Conservation (phyloP, 768 basidiomycete genomes). For the Mycena sanguinolenta region DNA sequence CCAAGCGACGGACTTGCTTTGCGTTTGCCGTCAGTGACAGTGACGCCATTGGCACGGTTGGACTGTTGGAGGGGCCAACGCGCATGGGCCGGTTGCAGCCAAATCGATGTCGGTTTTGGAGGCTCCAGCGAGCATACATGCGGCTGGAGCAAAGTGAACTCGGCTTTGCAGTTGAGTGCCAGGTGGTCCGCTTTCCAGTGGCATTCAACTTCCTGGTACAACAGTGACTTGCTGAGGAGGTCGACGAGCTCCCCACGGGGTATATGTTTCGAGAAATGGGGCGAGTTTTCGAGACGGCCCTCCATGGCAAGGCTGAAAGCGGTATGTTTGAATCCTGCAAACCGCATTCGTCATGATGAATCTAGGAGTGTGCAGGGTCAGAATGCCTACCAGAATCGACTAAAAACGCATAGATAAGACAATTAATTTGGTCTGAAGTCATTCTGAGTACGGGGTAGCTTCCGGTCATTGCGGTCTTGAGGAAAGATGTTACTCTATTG, state of each 20-base stretch:
- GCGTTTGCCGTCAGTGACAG: conserved; percentile 53
- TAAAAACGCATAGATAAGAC: conserved; percentile 87
- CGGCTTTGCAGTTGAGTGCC: conserved; percentile 73
- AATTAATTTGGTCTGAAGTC: conserved; percentile 87
- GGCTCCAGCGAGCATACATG: conserved; percentile 79
- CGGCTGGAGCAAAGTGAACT: conserved; percentile 79
- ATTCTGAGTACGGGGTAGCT: conserved; percentile 66
- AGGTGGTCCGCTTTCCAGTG: conserved; percentile 80
- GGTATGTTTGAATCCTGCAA: conserved; percentile 81
- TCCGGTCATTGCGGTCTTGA: conserved; percentile 15
- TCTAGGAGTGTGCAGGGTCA: conserved; percentile 1
- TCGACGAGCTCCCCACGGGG: conserved; percentile 87
- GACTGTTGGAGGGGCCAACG: conserved; percentile 23
- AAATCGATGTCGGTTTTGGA: conserved; percentile 42
- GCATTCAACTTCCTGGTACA: conserved; percentile 86
- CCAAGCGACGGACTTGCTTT: conserved; percentile 57
- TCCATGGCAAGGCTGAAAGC: conserved; percentile 87
- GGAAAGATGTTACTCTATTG: neutral
- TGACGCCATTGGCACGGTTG: conserved; percentile 6
- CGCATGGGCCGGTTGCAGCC: conserved; percentile 19
- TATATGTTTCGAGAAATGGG: conserved; percentile 78
- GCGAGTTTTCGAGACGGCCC: conserved; percentile 76
- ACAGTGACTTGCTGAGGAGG: conserved; percentile 81
- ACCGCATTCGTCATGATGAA: conserved; percentile 22
- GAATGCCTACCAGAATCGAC: conserved; percentile 76